A percentile compares a stretch with the other conserved stretches of the same genome.
These are phyloP conservation scores for Phaeosphaeriaceae sp. DNA, from an alignment of 2,329 filamentous ascomycete species.

Conservation along the genomic window DNA sequence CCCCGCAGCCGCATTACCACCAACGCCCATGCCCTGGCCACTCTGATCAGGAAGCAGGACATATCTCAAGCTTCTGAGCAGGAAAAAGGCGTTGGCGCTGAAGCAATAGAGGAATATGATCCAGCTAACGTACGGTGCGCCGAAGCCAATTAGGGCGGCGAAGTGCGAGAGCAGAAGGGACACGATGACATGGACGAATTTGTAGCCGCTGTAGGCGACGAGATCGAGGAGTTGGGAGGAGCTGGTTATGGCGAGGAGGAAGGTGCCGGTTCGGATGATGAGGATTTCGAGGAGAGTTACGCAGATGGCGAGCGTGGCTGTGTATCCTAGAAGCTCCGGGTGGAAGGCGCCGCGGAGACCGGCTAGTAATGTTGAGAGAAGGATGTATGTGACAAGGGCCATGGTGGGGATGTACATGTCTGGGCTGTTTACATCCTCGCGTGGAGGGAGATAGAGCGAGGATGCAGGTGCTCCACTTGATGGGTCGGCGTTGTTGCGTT, in stretches of 20 bases:
- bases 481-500: conserved; percentile 61
- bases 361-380: conserved; percentile 87
- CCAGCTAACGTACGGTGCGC: conserved; percentile 89
- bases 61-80: conserved; percentile 94
- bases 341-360: conserved; percentile 91
- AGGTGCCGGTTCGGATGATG: conserved; percentile 90
- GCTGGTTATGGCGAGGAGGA: conserved; percentile 91
- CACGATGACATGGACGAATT: conserved; percentile 95
- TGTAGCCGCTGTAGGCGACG: conserved; percentile 96
- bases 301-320: conserved; percentile 80
- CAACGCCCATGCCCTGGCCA: conserved; percentile 29
- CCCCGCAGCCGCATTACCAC: conserved; percentile 55
- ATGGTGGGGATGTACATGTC: conserved; percentile 99
- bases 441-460: conserved; percentile 75
- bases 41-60: conserved; percentile 80
- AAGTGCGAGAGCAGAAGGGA: conserved; percentile 79
- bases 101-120: conserved; percentile 89
- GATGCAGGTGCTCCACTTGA: conserved; percentile 14
- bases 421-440: conserved; percentile 95
- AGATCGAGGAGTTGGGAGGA: conserved; percentile 92
- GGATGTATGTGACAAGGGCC: conserved; percentile 96
- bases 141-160: conserved; percentile 70
- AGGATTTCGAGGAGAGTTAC: conserved; percentile 88
- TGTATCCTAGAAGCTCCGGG: conserved; percentile 89
- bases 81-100: conserved; percentile 90